These are phyloP conservation scores for Rhodotorula sp. DNA, from an alignment of 1,284 basidiomycete species.

Conservation along the genomic window DNA sequence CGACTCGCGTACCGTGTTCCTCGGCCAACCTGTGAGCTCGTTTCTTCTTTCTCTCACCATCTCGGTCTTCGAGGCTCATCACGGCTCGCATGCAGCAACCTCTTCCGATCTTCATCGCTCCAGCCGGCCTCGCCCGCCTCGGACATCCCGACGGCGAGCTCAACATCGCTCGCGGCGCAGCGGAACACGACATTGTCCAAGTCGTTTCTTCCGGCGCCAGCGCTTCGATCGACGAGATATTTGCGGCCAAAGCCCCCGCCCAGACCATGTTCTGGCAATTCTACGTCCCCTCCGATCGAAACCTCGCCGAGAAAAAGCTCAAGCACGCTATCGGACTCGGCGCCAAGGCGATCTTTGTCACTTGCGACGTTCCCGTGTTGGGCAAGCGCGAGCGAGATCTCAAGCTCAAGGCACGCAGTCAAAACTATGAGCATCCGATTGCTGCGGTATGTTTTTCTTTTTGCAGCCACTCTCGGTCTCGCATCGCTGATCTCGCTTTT, in stretches of 20 bases:
- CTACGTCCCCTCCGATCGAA: constrained; percentile 50
- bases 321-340: constrained; percentile 48
- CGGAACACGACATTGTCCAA: constrained; percentile 48
- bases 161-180: constrained; percentile 53
- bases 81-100: constrained; percentile 50
- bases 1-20: constrained; percentile 71
- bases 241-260: constrained; percentile 45
- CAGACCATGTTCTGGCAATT: constrained; percentile 46
- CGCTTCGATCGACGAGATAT: constrained; percentile 54
- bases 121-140: constrained; percentile 57
- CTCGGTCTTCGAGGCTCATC: background rate
- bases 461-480: background rate
- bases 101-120: constrained; percentile 79
- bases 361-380: constrained; percentile 53
- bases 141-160: constrained; percentile 55
- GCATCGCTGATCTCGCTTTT: background rate
- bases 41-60: too few species aligned
- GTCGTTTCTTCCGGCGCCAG: constrained; percentile 53
- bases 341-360: constrained; percentile 53
- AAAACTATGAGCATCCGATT: constrained; percentile 22
- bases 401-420: constrained; percentile 20
- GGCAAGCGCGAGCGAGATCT: constrained; percentile 48
- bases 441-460: background rate
- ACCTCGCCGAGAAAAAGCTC: constrained; percentile 49
- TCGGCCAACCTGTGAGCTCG: constrained; percentile 62